Base-by-base conservation (phyloP, 2,329 filamentous ascomycete genomes). In the Aspergillus pseudotamarii region DNA sequence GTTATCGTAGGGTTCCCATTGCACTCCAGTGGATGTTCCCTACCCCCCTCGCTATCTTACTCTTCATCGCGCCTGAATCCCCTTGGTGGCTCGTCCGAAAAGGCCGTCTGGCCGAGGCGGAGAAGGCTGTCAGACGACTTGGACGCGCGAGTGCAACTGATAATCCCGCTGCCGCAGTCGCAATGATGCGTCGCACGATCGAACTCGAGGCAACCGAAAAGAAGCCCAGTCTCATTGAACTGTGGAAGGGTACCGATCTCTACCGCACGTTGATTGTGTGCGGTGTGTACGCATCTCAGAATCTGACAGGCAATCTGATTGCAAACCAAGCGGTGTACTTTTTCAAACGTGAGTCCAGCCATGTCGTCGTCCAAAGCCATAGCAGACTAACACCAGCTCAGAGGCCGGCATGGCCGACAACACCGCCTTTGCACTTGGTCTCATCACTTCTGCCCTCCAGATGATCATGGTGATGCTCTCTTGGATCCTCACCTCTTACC, bases 391-490 rank as follows among this genome's bases (percentile, higher is more conserved):
- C 64, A 70, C 60, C 57, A 72, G n/a, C 26, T 63, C 74, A 88
- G 86, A 89, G 82, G 88, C 88, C 60, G 87, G 87, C 59, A 84
- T 90, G 68, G 62, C 63, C 1, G 76, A 73, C 4, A 78, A 88
- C 68, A 82, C 79, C 32, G 84, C 88, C 4, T 90, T 90, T 71
- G 84, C 83, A 43, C 80, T 90, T 19, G 85, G 85, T 75, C 83
- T 90, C 32, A 89, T 89, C 75, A 89, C 85, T 58, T 89, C 88
- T 0, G 85, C 82, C 56, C 86, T 90, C 2, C 86, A 89, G 72
- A 16, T 36, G 34, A 36, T 36, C 14, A 36, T 36, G 34, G 34
- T 36, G 3, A 36, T 36, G 34, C 34, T 36, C 14, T 36, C 34
- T 16, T 36, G 34, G 34, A 36, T 36, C 34, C 34, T 36, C 14